A percentile compares a stretch with the other conserved stretches of the same genome.
Evolutionary conservation across 73 alveolate species (phyloP).

Genomic region (Paramecium octaurelia): DNA sequence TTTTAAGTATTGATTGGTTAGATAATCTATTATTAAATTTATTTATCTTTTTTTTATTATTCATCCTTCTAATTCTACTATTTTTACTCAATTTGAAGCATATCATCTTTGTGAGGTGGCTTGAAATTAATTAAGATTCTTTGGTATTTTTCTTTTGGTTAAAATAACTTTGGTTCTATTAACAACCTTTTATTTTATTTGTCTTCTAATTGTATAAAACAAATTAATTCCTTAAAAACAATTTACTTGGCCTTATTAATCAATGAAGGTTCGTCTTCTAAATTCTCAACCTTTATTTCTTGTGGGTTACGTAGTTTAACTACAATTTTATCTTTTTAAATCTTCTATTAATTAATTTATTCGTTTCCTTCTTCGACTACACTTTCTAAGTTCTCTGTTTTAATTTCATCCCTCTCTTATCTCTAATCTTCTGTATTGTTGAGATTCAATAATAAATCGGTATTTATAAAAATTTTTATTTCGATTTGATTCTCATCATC

Average conservation of each 20-base stretch:
- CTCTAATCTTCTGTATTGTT: background rate
- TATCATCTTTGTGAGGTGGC: background rate
- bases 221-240: background rate
- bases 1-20: background rate
- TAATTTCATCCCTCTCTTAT: background rate
- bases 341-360: background rate
- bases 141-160: background rate
- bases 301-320: background rate
- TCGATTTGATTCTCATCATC: background rate
- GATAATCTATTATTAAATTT: background rate
- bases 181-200: background rate
- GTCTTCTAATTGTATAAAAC: background rate
- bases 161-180: background rate
- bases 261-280: background rate
- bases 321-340: background rate
- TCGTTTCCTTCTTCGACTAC: background rate
- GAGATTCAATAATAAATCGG: background rate
- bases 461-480: background rate
- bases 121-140: background rate
- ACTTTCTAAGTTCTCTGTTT: background rate
- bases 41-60: background rate
- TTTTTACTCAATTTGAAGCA: background rate
- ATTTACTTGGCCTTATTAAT: background rate
- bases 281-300: background rate
- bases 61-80: background rate